Conservation (phyloP, 176 grass and related monocot genomes). For the Alloteropsis semialata region DNA sequence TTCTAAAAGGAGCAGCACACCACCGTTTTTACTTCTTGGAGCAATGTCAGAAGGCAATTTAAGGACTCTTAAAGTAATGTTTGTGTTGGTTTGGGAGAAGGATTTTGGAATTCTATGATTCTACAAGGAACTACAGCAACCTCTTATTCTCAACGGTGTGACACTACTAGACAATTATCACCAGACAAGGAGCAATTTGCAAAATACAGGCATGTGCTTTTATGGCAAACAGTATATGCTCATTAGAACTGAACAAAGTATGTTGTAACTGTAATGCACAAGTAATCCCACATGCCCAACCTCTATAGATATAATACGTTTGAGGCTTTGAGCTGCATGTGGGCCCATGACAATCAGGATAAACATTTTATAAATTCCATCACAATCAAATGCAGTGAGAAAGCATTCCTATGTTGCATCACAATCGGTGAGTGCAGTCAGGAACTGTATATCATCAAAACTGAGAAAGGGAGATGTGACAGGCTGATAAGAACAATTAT, state of each 20-base stretch:
- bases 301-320: neutral
- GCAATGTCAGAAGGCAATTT: no score
- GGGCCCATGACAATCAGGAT: neutral
- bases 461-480: neutral
- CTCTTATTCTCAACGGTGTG: neutral
- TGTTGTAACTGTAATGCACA: neutral
- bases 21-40: no score
- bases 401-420: neutral
- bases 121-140: neutral
- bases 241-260: neutral
- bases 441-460: neutral
- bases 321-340: neutral
- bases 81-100: no score
- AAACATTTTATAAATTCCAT: neutral
- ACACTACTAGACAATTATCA: neutral
- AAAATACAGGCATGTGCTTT: slow-evolving; percentile 9
- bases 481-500: neutral
- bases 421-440: neutral
- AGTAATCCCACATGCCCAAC: neutral
- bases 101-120: no score
- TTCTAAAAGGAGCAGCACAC: no score
- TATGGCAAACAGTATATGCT: neutral
- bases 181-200: neutral
- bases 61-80: no score
- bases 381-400: neutral